Evolutionary conservation across 352 stramenopile genomes (phyloP).

Genomic region (Pseudoperonospora humuli): DNA sequence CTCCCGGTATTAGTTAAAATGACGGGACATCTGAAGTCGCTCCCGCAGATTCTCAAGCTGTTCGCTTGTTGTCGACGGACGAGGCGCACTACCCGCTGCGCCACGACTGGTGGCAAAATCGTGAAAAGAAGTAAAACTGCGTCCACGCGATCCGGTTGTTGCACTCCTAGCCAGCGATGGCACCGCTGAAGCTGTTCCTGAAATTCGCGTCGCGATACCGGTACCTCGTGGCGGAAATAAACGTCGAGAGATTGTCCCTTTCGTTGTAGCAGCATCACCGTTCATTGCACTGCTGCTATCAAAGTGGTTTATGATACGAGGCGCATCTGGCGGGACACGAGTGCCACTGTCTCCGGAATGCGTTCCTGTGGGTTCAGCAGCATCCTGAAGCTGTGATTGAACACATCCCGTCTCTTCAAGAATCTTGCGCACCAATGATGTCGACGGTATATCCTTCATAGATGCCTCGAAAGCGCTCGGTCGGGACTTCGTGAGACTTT

Average conservation of each 20-base stretch:
- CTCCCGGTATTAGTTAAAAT: constrained; percentile 19
- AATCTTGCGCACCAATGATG: constrained; percentile 43
- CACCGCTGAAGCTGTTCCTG: constrained; percentile 14
- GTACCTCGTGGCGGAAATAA: constrained; percentile 33
- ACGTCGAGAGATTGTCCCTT: constrained; percentile 37
- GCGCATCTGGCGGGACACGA: constrained; percentile 5
- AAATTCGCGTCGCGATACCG: constrained; percentile 5
- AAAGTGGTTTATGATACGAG: constrained; percentile 19
- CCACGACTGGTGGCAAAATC: constrained; percentile 29
- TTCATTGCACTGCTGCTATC: constrained; percentile 4
- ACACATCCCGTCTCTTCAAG: constrained; percentile 33
- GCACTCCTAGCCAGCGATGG: constrained; percentile 9
- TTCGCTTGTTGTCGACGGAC: constrained; percentile 18
- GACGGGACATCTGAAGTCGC: constrained; percentile 27
- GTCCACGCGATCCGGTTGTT: constrained; percentile 20
- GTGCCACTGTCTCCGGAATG: constrained; percentile 10
- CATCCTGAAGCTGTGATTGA: constrained; percentile 16
- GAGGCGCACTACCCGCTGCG: constrained; percentile 5
- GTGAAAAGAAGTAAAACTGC: constrained; percentile 44
- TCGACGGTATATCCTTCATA: constrained; percentile 50
- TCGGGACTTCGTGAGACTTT: constrained; percentile 48
- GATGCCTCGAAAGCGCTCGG: constrained; percentile 44
- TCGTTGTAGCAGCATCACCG: constrained; percentile 2
- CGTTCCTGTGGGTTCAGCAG: constrained; percentile 12
- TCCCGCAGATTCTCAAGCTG: constrained; percentile 24